phyloP scores from a whole-genome alignment of 257 asterid species.

The Nemophila menziesii region DNA sequence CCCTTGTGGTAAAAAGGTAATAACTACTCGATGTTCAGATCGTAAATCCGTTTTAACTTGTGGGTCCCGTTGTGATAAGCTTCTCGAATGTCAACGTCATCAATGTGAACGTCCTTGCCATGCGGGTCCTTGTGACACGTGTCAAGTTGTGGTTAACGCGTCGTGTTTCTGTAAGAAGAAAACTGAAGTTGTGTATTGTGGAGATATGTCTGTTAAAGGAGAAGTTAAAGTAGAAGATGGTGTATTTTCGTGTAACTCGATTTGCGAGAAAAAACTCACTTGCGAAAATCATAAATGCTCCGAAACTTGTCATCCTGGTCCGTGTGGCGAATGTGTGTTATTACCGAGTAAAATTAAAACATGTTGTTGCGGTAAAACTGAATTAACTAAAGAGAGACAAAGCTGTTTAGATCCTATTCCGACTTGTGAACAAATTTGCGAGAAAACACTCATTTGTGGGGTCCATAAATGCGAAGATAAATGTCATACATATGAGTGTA shows the following conservation, averaged over 20 bases:
- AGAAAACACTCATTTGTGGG: slow-evolving; percentile 65
- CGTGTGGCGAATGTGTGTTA: slow-evolving; percentile 78
- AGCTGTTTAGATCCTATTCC: slow-evolving; percentile 84
- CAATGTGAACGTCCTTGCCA: slow-evolving; percentile 62
- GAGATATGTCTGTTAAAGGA: slow-evolving; percentile 78
- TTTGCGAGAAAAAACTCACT: slow-evolving; percentile 51
- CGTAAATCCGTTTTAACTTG: slow-evolving; percentile 76
- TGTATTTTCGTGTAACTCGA: slow-evolving; percentile 60
- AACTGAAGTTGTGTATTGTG: slow-evolving; percentile 62
- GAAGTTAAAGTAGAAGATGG: slow-evolving; percentile 59
- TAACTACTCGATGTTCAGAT: slow-evolving; percentile 86
- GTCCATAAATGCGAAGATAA: slow-evolving; percentile 49
- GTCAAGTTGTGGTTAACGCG: slow-evolving; percentile 63
- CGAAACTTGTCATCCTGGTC: slow-evolving; percentile 86
- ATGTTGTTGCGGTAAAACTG: slow-evolving; percentile 86
- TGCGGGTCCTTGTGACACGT: slow-evolving; percentile 76
- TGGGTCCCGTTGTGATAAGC: slow-evolving; percentile 73
- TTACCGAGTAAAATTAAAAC: slow-evolving; percentile 52
- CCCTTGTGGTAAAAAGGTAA: slow-evolving; percentile 83
- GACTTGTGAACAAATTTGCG: slow-evolving; percentile 63
- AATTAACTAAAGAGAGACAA: slow-evolving; percentile 42
- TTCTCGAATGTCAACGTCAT: slow-evolving; percentile 82
- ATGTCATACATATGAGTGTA: slow-evolving; percentile 73
- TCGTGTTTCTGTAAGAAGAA: slow-evolving; percentile 84
- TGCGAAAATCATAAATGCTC: slow-evolving; percentile 72